Base-by-base conservation (phyloP, 495 filamentous ascomycete species). In the Pseudoneurospora amorphoporcata region DNA sequence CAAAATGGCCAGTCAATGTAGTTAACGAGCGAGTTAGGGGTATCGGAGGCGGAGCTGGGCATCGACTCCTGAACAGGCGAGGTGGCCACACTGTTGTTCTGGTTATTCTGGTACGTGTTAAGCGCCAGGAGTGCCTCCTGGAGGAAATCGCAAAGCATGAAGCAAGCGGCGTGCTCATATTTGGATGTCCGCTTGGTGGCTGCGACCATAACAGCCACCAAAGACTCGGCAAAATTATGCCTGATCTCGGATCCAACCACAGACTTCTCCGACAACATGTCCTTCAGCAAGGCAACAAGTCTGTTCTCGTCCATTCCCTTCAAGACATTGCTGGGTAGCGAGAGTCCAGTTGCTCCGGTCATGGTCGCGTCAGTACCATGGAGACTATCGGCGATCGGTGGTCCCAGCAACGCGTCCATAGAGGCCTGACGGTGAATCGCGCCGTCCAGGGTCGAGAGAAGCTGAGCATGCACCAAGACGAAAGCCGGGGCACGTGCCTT, bases 301-400 rank as follows among this genome's bases (percentile, higher is more conserved):
- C 95, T 90, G 73, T 98, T 97, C 79, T 98, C 95, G 3, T 90
- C 91, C 94, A 98, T 98, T 8, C 88, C 89, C 47, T 92, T 89
- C 70, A 92, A 85, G 39, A 89, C 87, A 79, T 95, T 97, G 75
- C 78, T 83, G 23, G 86, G 81, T 47, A 81, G 79, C 38, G 81
- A 78, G 17, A 76, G 71, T 32, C 82, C 85, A 19, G 83, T 82
- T 29, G 90, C 85, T 70, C 92, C 78, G 6, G 92, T 89, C 71
- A 97, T 80, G 29, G 91, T 82, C 17, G 91, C 89, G 82, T 96
- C 92, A 4, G 88, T 85, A 68, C 88, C 89, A n/a, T 90, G 86
- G 9, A 94, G 85, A 14, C 92, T 86, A 79, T 97, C 94, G 70
- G 95, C 89, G 75, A 97, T 90, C 8, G 92, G 84, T 23, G 90